phyloP scores from a whole-genome alignment of 2,329 filamentous ascomycete genomes.

The Cladophialophora carrionii region DNA sequence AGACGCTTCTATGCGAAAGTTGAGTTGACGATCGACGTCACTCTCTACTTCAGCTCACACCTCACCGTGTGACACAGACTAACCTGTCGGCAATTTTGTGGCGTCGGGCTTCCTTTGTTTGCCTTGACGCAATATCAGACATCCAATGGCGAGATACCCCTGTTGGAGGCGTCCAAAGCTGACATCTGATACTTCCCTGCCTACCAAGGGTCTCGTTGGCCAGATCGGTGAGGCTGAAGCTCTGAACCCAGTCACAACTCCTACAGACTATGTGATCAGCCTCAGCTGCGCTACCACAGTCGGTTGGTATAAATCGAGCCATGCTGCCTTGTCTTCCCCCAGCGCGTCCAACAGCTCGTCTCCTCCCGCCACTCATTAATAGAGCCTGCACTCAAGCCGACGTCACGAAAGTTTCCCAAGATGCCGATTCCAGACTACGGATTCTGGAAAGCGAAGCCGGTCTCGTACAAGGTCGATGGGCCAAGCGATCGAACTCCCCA shows the following conservation, averaged over 20 bases:
- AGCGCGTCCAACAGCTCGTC: neutral
- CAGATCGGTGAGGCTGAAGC: neutral
- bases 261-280: neutral
- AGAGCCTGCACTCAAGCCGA: neutral
- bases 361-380: neutral
- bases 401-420: neutral
- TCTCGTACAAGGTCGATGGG: conserved; percentile 14
- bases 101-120: neutral
- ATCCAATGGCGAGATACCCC: neutral
- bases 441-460: conserved; percentile 21
- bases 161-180: neutral
- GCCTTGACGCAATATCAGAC: neutral
- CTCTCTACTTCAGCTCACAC: neutral
- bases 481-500: conserved; percentile 38
- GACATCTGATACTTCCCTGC: neutral
- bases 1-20: too few species aligned
- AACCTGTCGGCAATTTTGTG: neutral
- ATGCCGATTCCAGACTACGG: conserved; percentile 25
- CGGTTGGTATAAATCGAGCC: neutral
- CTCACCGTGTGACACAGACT: neutral
- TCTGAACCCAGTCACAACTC: neutral
- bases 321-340: neutral
- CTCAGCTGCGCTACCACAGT: neutral
- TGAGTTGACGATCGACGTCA: too few species aligned
- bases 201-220: neutral